Conservation (phyloP, 2,329 filamentous ascomycete species). For the Fusarium sp. region DNA sequence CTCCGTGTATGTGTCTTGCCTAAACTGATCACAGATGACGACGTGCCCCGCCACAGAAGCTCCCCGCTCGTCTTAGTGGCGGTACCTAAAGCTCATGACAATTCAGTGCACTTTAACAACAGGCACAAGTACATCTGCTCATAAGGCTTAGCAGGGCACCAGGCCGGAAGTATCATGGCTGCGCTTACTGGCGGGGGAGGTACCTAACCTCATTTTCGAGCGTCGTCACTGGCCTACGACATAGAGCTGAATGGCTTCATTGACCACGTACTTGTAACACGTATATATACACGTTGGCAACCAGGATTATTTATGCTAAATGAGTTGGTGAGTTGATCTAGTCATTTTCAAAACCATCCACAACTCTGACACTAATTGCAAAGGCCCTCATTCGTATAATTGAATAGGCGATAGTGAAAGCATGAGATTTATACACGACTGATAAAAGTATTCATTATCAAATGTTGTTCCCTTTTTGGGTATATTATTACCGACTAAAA, state of each 20-base stretch:
- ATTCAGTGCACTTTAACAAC: background rate
- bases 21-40: slow-evolving; percentile 41
- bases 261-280: slow-evolving; percentile 30
- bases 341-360: background rate
- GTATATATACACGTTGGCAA: slow-evolving; percentile 24
- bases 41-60: slow-evolving; percentile 42
- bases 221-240: slow-evolving; percentile 32
- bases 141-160: slow-evolving; percentile 14
- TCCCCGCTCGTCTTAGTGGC: slow-evolving; percentile 24
- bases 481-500: slow-evolving; percentile 5
- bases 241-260: slow-evolving; percentile 15
- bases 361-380: too few relatives aligned
- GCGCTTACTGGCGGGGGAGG: slow-evolving; percentile 15
- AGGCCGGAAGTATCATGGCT: slow-evolving; percentile 8
- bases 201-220: slow-evolving; percentile 7
- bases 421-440: background rate
- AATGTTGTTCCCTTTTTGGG: background rate
- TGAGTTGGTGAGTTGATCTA: background rate
- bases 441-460: background rate
- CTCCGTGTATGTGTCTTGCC: slow-evolving; percentile 25
- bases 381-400: background rate
- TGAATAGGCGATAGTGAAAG: background rate
- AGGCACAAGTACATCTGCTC: slow-evolving; percentile 13
- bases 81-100: slow-evolving; percentile 21
- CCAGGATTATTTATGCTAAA: background rate